Evolutionary conservation across 371 early-diverging fungal species (phyloP), one percentile per base, ranked within the genome.

Genomic region (Zychaea mexicana): DNA sequence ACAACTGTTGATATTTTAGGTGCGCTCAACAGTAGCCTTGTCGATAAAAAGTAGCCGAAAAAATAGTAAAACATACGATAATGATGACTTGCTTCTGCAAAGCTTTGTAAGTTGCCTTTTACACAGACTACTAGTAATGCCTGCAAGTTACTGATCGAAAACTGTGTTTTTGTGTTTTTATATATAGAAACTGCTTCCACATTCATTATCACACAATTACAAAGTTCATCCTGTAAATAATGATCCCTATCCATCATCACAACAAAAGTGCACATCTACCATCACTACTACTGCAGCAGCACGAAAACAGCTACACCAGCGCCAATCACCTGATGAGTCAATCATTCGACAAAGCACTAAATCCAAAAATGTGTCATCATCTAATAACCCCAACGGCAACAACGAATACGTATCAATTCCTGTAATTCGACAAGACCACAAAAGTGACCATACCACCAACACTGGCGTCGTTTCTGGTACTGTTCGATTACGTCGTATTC

Each of bases 141-240:
- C n/a, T n/a, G n/a, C n/a, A n/a, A n/a, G n/a, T n/a, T n/a, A n/a
- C n/a, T n/a, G n/a, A n/a, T n/a, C n/a, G n/a, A n/a, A n/a, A n/a
- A 33, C 12, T 33, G 33, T 33, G 33, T 42, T 12, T n/a, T 42
- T 4, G n/a, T 15, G 42, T 7, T 42, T n/a, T 6, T 46, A 47
- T 49, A 8, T 36, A 33, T 53, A 64, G 65, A 64, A 64, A 58
- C 31, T 52, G 21, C 53, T 64, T 17, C 65, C 65, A 17, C 24
- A 57, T 3, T 27, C 65, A 5, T 30, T 64, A 52, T 52, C 33
- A 3, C 65, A 64, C 53, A 49, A 49, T 49, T 49, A 49, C 22
- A 49, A 22, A 19, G 24, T 49, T 24, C 49, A 24, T 9, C 49
- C 2, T 49, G 49, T 49, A 49, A 49, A 49, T 49, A 49, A 49